Conservation (phyloP, 768 basidiomycete species). For the Asterophora lycoperdoides region DNA sequence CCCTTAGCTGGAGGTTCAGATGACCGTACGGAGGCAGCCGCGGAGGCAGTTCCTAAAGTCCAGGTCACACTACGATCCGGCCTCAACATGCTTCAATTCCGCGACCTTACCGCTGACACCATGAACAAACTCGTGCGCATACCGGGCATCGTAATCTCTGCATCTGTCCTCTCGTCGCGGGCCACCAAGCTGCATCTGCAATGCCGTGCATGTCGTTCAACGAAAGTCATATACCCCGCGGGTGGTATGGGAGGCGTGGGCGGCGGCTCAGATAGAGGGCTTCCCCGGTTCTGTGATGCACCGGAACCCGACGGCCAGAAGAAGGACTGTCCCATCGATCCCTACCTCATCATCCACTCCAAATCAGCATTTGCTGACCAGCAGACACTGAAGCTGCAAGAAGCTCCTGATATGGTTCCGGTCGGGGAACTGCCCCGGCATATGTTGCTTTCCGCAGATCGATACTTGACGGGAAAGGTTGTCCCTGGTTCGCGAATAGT, state of each 20-base stretch:
- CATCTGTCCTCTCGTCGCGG: constrained; percentile 88
- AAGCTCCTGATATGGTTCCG: constrained; percentile 99
- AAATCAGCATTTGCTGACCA: constrained; percentile 95
- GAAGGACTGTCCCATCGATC: constrained; percentile 94
- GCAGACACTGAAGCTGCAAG: constrained; percentile 94
- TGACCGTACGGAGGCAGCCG: constrained; percentile 36
- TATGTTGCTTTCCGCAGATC: constrained; percentile 87
- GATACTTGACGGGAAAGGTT: constrained; percentile 88
- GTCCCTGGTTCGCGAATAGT: constrained; percentile 95
- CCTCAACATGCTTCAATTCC: constrained; percentile 89
- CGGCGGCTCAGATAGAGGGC: constrained; percentile 74
- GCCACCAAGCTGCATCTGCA: constrained; percentile 90
- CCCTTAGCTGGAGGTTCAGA: constrained; percentile 60
- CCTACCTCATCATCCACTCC: constrained; percentile 92
- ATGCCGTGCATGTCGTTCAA: constrained; percentile 84
- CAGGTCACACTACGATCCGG: constrained; percentile 90
- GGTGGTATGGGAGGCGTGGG: constrained; percentile 85
- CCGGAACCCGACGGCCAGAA: constrained; percentile 74
- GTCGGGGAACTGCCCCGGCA: constrained; percentile 97
- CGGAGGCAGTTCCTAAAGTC: constrained; percentile 53
- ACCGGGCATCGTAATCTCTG: constrained; percentile 97
- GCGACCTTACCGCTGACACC: constrained; percentile 88
- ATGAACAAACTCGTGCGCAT: constrained; percentile 96
- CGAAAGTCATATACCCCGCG: constrained; percentile 72
- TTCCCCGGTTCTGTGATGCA: constrained; percentile 87